phyloP scores from a whole-genome alignment of 2,329 filamentous ascomycete genomes.

The Ascomycota sp. region DNA sequence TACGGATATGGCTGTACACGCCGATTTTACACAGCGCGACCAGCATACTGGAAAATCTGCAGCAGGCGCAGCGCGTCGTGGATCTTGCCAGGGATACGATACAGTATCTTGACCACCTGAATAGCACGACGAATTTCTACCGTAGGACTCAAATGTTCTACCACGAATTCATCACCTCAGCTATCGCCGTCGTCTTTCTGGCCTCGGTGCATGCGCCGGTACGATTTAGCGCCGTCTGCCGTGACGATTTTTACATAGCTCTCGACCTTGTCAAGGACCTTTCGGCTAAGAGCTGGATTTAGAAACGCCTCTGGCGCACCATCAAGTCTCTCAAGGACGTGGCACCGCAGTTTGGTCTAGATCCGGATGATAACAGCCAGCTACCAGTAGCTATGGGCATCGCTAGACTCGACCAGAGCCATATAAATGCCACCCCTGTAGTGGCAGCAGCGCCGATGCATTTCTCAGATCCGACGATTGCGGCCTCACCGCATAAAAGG shows the following conservation, averaged over 20 bases:
- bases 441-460: slow-evolving; percentile 6
- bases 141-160: slow-evolving; percentile 54
- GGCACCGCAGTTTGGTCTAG: slow-evolving; percentile 45
- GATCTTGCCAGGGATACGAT: slow-evolving; percentile 62
- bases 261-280: slow-evolving; percentile 55
- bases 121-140: slow-evolving; percentile 53
- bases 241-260: slow-evolving; percentile 62
- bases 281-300: slow-evolving; percentile 50
- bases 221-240: slow-evolving; percentile 45
- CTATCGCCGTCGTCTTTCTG: slow-evolving; percentile 56
- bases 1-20: slow-evolving; percentile 74
- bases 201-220: slow-evolving; percentile 57
- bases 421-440: slow-evolving; percentile 9
- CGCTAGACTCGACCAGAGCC: slow-evolving; percentile 28
- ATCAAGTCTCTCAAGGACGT: slow-evolving; percentile 52
- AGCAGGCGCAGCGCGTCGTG: slow-evolving; percentile 53
- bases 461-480: slow-evolving; percentile 11
- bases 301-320: slow-evolving; percentile 53
- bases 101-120: slow-evolving; percentile 47
- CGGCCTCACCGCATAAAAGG: slow-evolving; percentile 6
- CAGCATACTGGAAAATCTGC: slow-evolving; percentile 58
- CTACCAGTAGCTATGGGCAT: slow-evolving; percentile 31
- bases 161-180: slow-evolving; percentile 60
- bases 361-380: slow-evolving; percentile 25
- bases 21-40: slow-evolving; percentile 70